These are phyloP conservation scores for Microbotryum saponariae DNA, from an alignment of 1,284 basidiomycete species.

Conservation along the genomic window DNA sequence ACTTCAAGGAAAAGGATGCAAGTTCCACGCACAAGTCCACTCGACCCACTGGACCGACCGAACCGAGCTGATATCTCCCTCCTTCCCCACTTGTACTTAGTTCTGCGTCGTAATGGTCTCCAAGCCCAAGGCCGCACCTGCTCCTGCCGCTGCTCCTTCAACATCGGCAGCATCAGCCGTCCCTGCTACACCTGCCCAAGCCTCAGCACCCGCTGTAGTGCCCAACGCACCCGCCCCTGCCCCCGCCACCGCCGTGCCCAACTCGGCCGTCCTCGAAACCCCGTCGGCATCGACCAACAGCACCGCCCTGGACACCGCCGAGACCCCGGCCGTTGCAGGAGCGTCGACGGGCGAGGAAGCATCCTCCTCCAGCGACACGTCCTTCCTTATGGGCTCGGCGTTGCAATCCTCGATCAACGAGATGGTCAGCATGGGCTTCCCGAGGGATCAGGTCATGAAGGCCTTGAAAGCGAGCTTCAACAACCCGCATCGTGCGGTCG, in stretches of 20 bases:
- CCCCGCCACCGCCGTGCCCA: slow-evolving; percentile 40
- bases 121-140: slow-evolving; percentile 60
- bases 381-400: slow-evolving; percentile 57
- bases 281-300: slow-evolving; percentile 17
- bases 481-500: slow-evolving; percentile 95
- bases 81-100: slow-evolving; percentile 14
- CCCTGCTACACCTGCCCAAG: slow-evolving; percentile 40
- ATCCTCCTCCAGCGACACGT: slow-evolving; percentile 21
- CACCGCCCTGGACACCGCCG: slow-evolving; percentile 10
- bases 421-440: slow-evolving; percentile 94
- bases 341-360: slow-evolving; percentile 28
- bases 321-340: slow-evolving; percentile 14
- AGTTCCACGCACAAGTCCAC: neutral
- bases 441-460: slow-evolving; percentile 71
- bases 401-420: slow-evolving; percentile 68
- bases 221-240: slow-evolving; percentile 40
- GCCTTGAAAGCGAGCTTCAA: slow-evolving; percentile 93
- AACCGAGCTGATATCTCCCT: neutral
- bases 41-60: neutral
- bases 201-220: slow-evolving; percentile 39
- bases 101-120: slow-evolving; percentile 98
- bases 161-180: slow-evolving; percentile 38
- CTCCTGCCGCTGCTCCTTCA: slow-evolving; percentile 37
- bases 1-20: slow-evolving; percentile 90
- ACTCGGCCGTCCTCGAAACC: slow-evolving; percentile 41